Evolutionary conservation across 768 basidiomycete genomes (phyloP).

Genomic region (Mycena leptocephala): DNA sequence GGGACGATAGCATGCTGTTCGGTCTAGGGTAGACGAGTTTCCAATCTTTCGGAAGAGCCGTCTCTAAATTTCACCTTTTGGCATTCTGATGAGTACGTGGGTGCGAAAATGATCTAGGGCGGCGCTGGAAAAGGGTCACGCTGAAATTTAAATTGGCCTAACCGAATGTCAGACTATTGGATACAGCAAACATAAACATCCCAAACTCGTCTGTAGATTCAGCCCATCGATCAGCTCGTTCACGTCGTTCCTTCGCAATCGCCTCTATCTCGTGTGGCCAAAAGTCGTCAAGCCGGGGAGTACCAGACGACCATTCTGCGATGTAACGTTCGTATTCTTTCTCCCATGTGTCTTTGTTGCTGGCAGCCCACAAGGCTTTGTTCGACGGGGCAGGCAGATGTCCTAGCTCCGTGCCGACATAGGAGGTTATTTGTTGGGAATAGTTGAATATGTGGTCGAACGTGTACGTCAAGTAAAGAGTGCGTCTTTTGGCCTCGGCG

Average conservation of each 20-base stretch:
- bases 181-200: slow-evolving; percentile 26
- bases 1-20: no score
- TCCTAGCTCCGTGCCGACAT: slow-evolving; percentile 28
- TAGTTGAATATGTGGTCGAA: slow-evolving; percentile 28
- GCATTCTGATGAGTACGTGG: no score
- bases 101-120: no score
- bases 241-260: neutral
- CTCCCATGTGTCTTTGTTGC: slow-evolving; percentile 8
- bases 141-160: no score
- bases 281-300: slow-evolving; percentile 17
- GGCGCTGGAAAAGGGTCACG: no score
- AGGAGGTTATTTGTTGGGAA: slow-evolving; percentile 5
- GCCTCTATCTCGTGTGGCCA: slow-evolving; percentile 21
- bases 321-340: slow-evolving; percentile 1
- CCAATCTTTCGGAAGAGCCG: no score
- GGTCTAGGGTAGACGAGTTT: no score
- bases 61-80: no score
- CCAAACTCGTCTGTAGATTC: slow-evolving; percentile 30
- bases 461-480: slow-evolving; percentile 24
- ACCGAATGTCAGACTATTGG: neutral
- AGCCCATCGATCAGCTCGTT: slow-evolving; percentile 16
- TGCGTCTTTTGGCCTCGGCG: slow-evolving; percentile 29
- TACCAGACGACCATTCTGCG: slow-evolving; percentile 11
- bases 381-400: neutral
- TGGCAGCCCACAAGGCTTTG: slow-evolving; percentile 23